Evolutionary conservation across 441 rosid genomes (phyloP).

Genomic region (Pelargonium myrrhifolium): DNA sequence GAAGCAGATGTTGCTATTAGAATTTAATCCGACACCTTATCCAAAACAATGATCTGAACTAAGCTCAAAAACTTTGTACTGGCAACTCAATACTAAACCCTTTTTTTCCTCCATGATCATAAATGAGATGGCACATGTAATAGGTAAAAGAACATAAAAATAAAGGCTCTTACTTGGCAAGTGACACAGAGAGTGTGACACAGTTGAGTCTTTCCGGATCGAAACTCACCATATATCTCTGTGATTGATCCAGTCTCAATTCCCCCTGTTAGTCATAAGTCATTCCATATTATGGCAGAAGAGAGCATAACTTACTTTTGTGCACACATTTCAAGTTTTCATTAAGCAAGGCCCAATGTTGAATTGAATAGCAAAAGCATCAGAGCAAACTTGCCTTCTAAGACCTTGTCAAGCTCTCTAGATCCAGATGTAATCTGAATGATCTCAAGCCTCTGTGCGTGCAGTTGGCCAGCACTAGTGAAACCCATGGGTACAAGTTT

Average conservation of each 20-base stretch:
- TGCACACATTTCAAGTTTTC: neutral
- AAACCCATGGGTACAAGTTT: conserved; percentile 87
- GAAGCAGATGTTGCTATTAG: neutral
- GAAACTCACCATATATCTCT: conserved; percentile 90
- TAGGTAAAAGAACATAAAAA: conserved; percentile 12
- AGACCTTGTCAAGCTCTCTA: conserved; percentile 80
- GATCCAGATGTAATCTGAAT: conserved; percentile 96
- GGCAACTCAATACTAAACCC: neutral
- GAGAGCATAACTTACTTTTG: neutral
- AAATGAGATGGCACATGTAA: neutral
- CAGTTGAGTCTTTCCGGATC: conserved; percentile 93
- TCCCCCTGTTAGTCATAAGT: conserved; percentile 45
- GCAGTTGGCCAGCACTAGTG: conserved; percentile 87
- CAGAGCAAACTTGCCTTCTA: conserved; percentile 49
- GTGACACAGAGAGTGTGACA: conserved; percentile 96
- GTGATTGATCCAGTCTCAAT: conserved; percentile 95
- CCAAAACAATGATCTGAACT: conserved; percentile 1
- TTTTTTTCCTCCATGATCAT: neutral
- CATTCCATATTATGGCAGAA: conserved; percentile 14
- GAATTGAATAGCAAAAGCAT: conserved; percentile 6
- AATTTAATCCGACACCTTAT: neutral
- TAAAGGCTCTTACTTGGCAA: conserved; percentile 61
- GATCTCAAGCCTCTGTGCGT: conserved; percentile 85
- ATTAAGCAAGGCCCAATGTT: conserved; percentile 3
- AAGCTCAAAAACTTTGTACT: no score